Evolutionary conservation across 176 grass and related monocot species (phyloP), one percentile per base, ranked within the genome.

Genomic region (Alloteropsis semialata): DNA sequence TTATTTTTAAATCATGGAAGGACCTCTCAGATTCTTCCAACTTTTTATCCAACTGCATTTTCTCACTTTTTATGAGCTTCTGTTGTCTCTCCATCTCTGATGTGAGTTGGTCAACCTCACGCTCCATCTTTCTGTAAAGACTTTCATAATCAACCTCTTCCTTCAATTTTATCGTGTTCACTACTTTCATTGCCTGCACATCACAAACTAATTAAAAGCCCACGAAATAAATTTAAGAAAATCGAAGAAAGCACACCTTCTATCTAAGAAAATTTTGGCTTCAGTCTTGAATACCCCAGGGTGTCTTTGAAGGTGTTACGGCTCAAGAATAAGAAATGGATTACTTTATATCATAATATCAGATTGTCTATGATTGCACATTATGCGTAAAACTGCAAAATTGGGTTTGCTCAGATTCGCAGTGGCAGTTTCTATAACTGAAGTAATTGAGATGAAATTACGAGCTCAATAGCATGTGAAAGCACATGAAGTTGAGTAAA

Each of bases 151-250:
- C 96, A 83, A 98, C 85, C 84, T 95, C 96, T 88, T 98, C 96
- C 85, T 88, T 98, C 69, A 98, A 64, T 79, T 89, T 93, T 68
- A 95, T 82, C 54, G 88, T 88, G 57, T 98, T 98, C 11, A 95
- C 87, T 87, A 98, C 75, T 93, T 95, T 98, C 96, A 95, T 98
- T 82, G 96, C 96, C 96, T 98, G 87, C 80, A 89, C 86, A 82
- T 89, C 6, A 76, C 34, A 90, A 77, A 71, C 29, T 63, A 38
- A 64, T 27, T 77, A 64, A 21, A 66, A 59, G 64, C 22, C 33
- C 25, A 78, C 59, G 19, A 37, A 82, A 80, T 48, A 15, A 45
- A 39, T 72, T 53, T 17, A 75, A 81, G 24, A 69, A 84, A 56
- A 13, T 49, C 1, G 59, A 19, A 70, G 29, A 78, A 78, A 7